A percentile compares a stretch with the other conserved stretches of the same genome.
phyloP scores from a whole-genome alignment of 2,329 filamentous ascomycete species.

The Fusarium burgessii region DNA sequence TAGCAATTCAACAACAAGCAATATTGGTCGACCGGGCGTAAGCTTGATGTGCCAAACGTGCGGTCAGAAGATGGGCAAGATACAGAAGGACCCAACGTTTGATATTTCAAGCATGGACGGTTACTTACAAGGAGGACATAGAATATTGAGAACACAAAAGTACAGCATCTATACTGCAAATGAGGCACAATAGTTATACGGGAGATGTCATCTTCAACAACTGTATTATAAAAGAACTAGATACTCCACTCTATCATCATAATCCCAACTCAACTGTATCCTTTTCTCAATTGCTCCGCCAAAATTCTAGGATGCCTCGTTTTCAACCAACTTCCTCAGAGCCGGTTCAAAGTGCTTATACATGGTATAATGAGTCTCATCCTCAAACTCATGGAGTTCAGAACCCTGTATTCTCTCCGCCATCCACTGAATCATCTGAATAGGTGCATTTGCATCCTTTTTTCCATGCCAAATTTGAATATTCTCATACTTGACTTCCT shows the following conservation, averaged over 20 bases:
- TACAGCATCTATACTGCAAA: background rate
- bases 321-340: background rate
- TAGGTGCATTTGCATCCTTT: slow-evolving; percentile 49
- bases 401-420: slow-evolving; percentile 51
- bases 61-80: background rate
- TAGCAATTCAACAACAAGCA: accelerated
- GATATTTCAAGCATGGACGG: accelerated
- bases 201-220: accelerated
- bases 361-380: slow-evolving; percentile 51
- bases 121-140: accelerated
- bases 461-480: slow-evolving; percentile 52
- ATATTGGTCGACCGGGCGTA: slow-evolving; percentile 9
- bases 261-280: background rate
- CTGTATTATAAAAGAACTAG: background rate
- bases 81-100: accelerated
- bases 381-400: slow-evolving; percentile 49
- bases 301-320: accelerated
- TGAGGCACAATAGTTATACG: no score
- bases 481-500: slow-evolving; percentile 44
- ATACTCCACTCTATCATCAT: background rate
- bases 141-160: background rate
- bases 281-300: accelerated
- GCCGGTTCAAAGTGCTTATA: slow-evolving; percentile 40
- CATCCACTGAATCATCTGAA: slow-evolving; percentile 53
- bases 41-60: slow-evolving; percentile 20